Conservation (phyloP, 345 rosid genomes). For the Gossypium raimondii region DNA sequence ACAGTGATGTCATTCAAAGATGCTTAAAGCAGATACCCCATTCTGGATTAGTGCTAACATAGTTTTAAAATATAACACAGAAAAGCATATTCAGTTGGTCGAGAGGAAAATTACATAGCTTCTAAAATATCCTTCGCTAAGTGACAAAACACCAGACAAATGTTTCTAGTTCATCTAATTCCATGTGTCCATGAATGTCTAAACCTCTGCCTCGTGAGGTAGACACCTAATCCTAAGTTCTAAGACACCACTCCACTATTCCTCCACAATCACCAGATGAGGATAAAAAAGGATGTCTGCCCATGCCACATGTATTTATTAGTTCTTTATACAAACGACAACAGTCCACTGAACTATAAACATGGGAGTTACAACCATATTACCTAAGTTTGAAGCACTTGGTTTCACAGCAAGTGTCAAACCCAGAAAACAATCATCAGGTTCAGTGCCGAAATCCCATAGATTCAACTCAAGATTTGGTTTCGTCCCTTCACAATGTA, state of each 20-base stretch:
- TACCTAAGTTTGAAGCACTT: constrained; percentile 70
- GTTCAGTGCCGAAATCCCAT: constrained; percentile 77
- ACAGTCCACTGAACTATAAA: background rate
- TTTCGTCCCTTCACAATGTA: constrained; percentile 42
- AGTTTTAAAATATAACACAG: background rate
- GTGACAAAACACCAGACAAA: background rate
- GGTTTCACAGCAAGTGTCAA: constrained; percentile 86
- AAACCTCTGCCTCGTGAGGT: background rate
- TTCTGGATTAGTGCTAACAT: background rate
- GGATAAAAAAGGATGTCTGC: background rate
- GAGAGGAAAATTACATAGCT: background rate
- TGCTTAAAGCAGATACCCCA: background rate
- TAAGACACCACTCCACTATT: background rate
- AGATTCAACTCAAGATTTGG: constrained; percentile 94
- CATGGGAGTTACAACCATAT: background rate
- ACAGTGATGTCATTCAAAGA: background rate
- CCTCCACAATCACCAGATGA: background rate
- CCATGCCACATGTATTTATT: background rate
- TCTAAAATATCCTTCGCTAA: background rate
- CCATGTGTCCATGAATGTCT: background rate
- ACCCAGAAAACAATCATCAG: constrained; percentile 91
- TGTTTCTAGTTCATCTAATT: background rate
- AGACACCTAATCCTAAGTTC: background rate
- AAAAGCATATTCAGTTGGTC: background rate
- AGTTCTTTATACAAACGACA: background rate